phyloP scores from a whole-genome alignment of 2,329 filamentous ascomycete species.

The Davidsoniella virescens region DNA sequence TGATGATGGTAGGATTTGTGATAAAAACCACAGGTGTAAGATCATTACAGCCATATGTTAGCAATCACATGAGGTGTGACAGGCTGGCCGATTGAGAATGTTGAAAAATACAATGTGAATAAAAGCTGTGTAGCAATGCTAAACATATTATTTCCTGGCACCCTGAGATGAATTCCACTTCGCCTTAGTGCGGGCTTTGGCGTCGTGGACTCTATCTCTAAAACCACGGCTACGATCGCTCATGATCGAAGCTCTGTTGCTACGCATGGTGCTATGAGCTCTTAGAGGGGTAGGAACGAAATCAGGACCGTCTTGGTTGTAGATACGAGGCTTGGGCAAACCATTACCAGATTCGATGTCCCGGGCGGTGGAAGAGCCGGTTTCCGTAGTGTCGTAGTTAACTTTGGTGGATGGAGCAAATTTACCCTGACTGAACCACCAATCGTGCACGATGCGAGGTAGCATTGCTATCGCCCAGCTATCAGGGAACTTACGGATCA shows the following conservation, averaged over 20 bases:
- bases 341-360: background rate
- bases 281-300: constrained; percentile 7
- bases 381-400: background rate
- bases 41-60: too few species aligned
- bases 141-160: background rate
- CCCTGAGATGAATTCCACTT: background rate
- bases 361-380: background rate
- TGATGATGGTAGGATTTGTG: too few species aligned
- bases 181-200: constrained; percentile 5
- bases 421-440: constrained; percentile 4
- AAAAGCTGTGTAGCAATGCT: background rate
- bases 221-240: constrained; percentile 9
- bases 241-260: constrained; percentile 11
- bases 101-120: too few species aligned
- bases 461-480: constrained; percentile 21
- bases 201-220: constrained; percentile 5
- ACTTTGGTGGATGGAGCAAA: background rate
- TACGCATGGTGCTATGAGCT: constrained; percentile 11
- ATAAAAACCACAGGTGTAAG: too few species aligned
- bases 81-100: too few species aligned
- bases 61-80: too few species aligned
- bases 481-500: constrained; percentile 62
- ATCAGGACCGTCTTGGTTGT: constrained; percentile 6
- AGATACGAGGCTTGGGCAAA: background rate
- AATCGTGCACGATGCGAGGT: constrained; percentile 7